Base-by-base conservation (phyloP, 139 green algal species). In the Haematococcus sp. region DNA sequence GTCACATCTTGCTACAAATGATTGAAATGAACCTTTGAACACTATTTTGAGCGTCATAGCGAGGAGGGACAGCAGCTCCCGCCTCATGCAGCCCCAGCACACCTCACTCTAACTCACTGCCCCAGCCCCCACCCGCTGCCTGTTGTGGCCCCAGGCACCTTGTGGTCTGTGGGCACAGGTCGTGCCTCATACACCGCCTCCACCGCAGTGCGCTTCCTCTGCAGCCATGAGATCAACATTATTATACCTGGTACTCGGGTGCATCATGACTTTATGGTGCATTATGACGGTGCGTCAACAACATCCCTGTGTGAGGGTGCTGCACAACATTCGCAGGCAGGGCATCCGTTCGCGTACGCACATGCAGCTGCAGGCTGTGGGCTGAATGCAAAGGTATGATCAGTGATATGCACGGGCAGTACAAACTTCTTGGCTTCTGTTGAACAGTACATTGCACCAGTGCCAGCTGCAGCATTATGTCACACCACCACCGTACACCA, bases 171-270 rank as follows among this genome's bases (percentile, higher is more conserved):
- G 0, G 89, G 87, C 70, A 97, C 79, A 1, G 90, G 80, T 33
- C 82, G 81, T 0, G 81, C 31, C 75, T 97, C 92, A 51, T 97
- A 97, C 66, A 97, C 91, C 19, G 90, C 86, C 68, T 93, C 81
- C 31, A 97, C 91, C 32, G 90, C 89, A 52, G 91, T 75, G 7
- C 89, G 83, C 66, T 83, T 83, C 13, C 80, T 69, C 86, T 94
- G 84, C 60, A 71, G 5, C 19, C 56, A 73, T 28, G 52, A 69
- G 33, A 76, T 5, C 60, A 76, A n/a, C 27, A 33, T 66, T n/a
- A 23, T 7, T 27, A 35, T 63, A 1, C 59, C 55, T 44, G 69
- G 20, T 58, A 30, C 61, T 44, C 7, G 2, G 30, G 1, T 11
- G 22, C 20, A 73, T 31, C 4, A 51, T 22, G 49, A 13, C 34